A percentile compares a stretch with the other conserved stretches of the same genome.
Conservation (phyloP, 768 basidiomycete species). For the Dioszegia hungarica region DNA sequence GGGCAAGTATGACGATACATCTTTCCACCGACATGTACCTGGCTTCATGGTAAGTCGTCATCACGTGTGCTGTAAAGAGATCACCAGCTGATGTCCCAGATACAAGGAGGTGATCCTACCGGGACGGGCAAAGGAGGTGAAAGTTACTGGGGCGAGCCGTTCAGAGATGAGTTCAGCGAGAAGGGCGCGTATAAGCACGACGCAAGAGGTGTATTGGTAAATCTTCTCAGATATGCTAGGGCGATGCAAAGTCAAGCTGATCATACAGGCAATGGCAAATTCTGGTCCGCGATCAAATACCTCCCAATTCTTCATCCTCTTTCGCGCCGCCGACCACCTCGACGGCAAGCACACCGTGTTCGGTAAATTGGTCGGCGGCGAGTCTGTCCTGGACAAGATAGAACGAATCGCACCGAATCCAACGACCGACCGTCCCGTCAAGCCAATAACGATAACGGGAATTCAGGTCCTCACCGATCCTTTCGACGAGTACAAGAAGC, state of each 20-base stretch:
- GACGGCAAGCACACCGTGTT: constrained; percentile 95
- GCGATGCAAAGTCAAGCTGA: constrained; percentile 90
- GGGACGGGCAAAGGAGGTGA: constrained; percentile 91
- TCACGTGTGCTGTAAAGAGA: background rate
- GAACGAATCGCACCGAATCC: constrained; percentile 76
- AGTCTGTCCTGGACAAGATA: constrained; percentile 77
- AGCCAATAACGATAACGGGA: constrained; percentile 77
- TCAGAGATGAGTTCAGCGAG: constrained; percentile 86
- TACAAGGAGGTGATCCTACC: constrained; percentile 97
- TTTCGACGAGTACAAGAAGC: constrained; percentile 83
- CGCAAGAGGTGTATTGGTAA: constrained; percentile 64
- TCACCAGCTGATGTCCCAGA: constrained; percentile 52
- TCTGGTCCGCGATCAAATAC: constrained; percentile 87
- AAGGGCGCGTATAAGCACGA: constrained; percentile 87
- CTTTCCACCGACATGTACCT: constrained; percentile 90
- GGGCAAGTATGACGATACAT: constrained; percentile 81
- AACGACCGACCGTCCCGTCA: constrained; percentile 70
- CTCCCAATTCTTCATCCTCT: constrained; percentile 91
- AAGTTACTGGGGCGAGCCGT: constrained; percentile 90
- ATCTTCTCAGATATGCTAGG: constrained; percentile 38
- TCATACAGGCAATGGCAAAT: constrained; percentile 77
- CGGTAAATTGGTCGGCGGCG: constrained; percentile 92
- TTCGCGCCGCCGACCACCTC: constrained; percentile 73
- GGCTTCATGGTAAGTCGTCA: constrained; percentile 77
- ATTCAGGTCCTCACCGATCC: constrained; percentile 87